Conservation (phyloP, 2,329 filamentous ascomycete species). For the Cladosporium sp. region DNA sequence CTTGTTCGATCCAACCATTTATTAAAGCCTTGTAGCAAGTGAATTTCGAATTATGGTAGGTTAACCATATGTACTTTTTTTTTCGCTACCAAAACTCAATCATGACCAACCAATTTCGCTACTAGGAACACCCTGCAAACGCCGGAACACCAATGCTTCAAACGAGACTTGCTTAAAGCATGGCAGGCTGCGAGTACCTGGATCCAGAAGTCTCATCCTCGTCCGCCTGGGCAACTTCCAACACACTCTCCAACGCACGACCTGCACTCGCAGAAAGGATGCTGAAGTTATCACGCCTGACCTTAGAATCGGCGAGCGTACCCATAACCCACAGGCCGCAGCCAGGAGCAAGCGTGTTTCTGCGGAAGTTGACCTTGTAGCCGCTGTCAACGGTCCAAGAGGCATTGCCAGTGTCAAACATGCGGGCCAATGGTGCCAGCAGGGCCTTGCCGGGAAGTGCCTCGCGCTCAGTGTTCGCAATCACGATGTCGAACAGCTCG, state of each 20-base stretch:
- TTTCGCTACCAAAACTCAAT: too few species aligned
- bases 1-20: too few species aligned
- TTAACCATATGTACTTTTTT: too few species aligned
- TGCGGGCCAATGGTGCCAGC: slow-evolving; percentile 13
- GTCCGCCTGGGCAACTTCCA: slow-evolving; percentile 14
- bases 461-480: slow-evolving; percentile 20
- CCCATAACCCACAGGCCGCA: slow-evolving; percentile 24
- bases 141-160: too few species aligned
- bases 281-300: slow-evolving; percentile 20
- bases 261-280: slow-evolving; percentile 21
- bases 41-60: too few species aligned
- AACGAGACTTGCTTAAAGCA: slow-evolving; percentile 16
- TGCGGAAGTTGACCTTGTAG: slow-evolving; percentile 23
- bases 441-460: slow-evolving; percentile 15
- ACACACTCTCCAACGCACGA: slow-evolving; percentile 17
- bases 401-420: slow-evolving; percentile 16
- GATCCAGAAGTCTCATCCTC: slow-evolving; percentile 2
- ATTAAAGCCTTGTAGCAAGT: too few species aligned
- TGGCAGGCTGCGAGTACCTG: slow-evolving; percentile 17
- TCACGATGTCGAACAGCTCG: slow-evolving; percentile 19
- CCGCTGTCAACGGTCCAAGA: slow-evolving; percentile 19
- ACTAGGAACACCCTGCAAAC: too few species aligned
- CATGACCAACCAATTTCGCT: too few species aligned
- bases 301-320: slow-evolving; percentile 17
- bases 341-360: slow-evolving; percentile 15